Conservation (phyloP, 1,139 yeast genomes). For the Arxiozyma bovina region DNA sequence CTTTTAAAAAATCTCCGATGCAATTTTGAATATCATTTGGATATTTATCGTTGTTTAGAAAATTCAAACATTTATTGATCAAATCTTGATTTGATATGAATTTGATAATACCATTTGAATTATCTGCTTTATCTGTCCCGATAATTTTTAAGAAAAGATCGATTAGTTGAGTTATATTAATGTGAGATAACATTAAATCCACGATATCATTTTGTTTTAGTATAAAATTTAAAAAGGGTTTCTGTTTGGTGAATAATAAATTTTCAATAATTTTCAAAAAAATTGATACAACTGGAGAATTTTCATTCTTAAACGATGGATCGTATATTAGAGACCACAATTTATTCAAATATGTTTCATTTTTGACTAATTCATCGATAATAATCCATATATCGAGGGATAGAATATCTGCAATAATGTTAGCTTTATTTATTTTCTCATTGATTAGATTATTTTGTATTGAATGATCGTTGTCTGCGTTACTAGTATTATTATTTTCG, state of each 20-base stretch:
- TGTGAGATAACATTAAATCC: constrained; percentile 43
- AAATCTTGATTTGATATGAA: constrained; percentile 44
- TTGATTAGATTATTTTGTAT: constrained; percentile 7
- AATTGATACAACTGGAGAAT: constrained; percentile 45
- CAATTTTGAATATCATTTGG: constrained; percentile 71
- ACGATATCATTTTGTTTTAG: constrained; percentile 43
- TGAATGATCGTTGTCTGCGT: constrained; percentile 10
- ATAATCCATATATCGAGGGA: constrained; percentile 94
- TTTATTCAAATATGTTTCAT: constrained; percentile 50
- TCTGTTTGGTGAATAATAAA: constrained; percentile 70
- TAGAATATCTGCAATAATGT: constrained; percentile 59
- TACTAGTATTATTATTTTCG: constrained; percentile 11
- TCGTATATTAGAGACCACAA: constrained; percentile 76
- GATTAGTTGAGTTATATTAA: constrained; percentile 62
- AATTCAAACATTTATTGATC: constrained; percentile 41
- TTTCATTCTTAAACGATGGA: constrained; percentile 48
- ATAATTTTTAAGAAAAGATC: constrained; percentile 55
- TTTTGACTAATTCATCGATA: constrained; percentile 83
- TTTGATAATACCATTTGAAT: constrained; percentile 56
- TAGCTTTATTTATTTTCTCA: constrained; percentile 23
- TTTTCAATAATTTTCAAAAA: constrained; percentile 92
- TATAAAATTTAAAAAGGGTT: constrained; percentile 43
- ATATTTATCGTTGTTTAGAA: constrained; percentile 40
- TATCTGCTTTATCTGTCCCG: constrained; percentile 55
- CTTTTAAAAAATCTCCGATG: constrained; percentile 89